Evolutionary conservation across 108 stramenopile species (phyloP), one percentile per base, ranked within the genome.

Genomic region (Cyclostephanos tholiformis): DNA sequence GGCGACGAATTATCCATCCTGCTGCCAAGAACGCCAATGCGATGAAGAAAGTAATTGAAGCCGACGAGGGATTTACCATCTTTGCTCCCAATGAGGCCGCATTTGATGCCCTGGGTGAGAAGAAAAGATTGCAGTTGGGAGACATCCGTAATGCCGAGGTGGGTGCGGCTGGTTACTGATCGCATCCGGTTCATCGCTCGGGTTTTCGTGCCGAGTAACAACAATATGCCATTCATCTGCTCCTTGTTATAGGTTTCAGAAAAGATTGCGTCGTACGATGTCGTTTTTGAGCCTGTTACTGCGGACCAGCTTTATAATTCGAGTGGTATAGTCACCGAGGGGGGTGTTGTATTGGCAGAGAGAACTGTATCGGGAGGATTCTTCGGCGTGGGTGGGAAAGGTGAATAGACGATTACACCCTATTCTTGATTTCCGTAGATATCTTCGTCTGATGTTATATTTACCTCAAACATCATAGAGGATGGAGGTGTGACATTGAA

Each of bases 121-220:
- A 89, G 70, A 85, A 79, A 53, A 39, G 59, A 1, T 22, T 2
- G 4, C 91, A 91, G 66, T 59, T 94, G 17, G 30, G 75, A 3
- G 93, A 94, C 84, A 75, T 80, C 19, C 73, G 93, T n/a, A 94
- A 94, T 74, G 62, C 60, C 9, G 93, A 94, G n/a, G n/a, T n/a
- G n/a, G 74, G 30, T 60, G 2, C 26, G 25, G 56, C 8, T 53
- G 19, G 6, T 53, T 8, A 25, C n/a, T 6, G 1, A 8, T 20
- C n/a, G 20, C 20, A 8, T 53, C 20, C 6, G 25, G 20, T 25
- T 53, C 52, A 57, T 29, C 27, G 10, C 12, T 41, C 1, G 12
- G 41, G 41, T 10, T 41, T 41, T 41, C 12, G 4, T 41, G 9
- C 41, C 41, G 0, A 41, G 36, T 36, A 41, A 41, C 9, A 41